A percentile compares a stretch with the other conserved stretches of the same genome.
Evolutionary conservation across 106 monocot species (phyloP).

Genomic region (Ottelia alismoides): DNA sequence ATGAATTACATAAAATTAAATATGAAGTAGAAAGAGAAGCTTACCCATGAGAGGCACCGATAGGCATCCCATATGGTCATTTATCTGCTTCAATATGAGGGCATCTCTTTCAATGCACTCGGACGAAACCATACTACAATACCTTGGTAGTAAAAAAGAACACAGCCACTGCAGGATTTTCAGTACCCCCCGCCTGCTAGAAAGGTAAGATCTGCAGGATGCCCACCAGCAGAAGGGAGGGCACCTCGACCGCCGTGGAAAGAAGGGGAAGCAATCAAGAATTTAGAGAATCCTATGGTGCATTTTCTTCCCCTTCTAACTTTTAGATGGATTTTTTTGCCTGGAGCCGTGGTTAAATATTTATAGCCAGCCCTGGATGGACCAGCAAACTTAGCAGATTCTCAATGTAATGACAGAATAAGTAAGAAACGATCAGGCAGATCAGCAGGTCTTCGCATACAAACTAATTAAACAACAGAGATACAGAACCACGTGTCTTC

Average conservation of each 20-base stretch:
- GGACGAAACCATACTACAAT: constrained; percentile 39
- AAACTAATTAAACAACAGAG: too few species aligned
- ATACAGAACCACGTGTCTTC: too few species aligned
- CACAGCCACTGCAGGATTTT: constrained; percentile 11
- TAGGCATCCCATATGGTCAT: constrained; percentile 9
- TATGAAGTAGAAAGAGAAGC: too few species aligned
- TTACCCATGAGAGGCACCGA: constrained; percentile 23
- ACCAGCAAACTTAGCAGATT: constrained; percentile 57
- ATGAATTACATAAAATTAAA: too few species aligned
- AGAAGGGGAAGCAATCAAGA: constrained; percentile 73
- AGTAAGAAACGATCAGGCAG: too few species aligned
- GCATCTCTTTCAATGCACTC: constrained; percentile 29
- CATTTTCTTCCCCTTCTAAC: constrained; percentile 63
- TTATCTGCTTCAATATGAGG: constrained; percentile 22
- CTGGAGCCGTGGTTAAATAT: constrained; percentile 61
- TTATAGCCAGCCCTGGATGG: constrained; percentile 67
- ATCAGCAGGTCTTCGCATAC: background rate
- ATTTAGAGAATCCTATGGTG: constrained; percentile 46
- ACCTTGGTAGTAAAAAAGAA: constrained; percentile 3
- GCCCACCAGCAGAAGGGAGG: constrained; percentile 87
- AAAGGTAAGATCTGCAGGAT: constrained; percentile 77
- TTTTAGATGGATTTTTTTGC: constrained; percentile 32
- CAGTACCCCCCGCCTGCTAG: constrained; percentile 69
- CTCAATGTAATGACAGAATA: too few species aligned
- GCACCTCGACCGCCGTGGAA: constrained; percentile 89